Evolutionary conservation across 495 filamentous ascomycete genomes (phyloP), one percentile per base, ranked within the genome.

Genomic region (Xylaria palmicola): DNA sequence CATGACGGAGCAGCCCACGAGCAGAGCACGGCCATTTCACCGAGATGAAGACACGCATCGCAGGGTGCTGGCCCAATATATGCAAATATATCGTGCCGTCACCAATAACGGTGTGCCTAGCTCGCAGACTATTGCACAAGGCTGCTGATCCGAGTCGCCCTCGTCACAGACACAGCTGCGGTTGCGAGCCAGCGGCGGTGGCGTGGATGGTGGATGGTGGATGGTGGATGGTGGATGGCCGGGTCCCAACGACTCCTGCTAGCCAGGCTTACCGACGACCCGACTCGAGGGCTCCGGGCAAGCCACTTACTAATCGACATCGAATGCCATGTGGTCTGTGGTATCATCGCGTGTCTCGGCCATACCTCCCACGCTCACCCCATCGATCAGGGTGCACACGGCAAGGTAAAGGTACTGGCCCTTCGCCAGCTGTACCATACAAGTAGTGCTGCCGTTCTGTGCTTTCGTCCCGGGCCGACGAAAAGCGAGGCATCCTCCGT

Each of bases 391-490:
- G 40, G 36, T 39, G 30, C 44, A 17, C 30, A 54, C 59, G 54
- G 59, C 59, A 61, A 61, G 59, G 59, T 55, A 61, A 61, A 61
- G 59, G 59, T 55, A 61, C 59, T 61, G 30, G 8, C 12, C 47
- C 59, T 60, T 45, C 48, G 36, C 22, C 27, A 54, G 49, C 48
- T 37, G 17, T 20, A 37, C 58, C 2, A 6, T 56, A 54, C 39
- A n/a, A 22, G 13, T 20, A 13, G 15, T 24, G 17, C 27, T 6
- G 39, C 5, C 34, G 19, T 34, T 34, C n/a, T 36, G 9, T 20
- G 4, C 1, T 29, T 12, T 5, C 29, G n/a, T 22, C 27, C 50
- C 39, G 32, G 39, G 40, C 59, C 59, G 59, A 53, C 8, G 37
- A 60, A 52, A 60, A 60, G 48, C 58, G n/a, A n/a, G n/a, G 58